Conservation (phyloP, 2,329 filamentous ascomycete species). For the Arthrobotrys conoides region DNA sequence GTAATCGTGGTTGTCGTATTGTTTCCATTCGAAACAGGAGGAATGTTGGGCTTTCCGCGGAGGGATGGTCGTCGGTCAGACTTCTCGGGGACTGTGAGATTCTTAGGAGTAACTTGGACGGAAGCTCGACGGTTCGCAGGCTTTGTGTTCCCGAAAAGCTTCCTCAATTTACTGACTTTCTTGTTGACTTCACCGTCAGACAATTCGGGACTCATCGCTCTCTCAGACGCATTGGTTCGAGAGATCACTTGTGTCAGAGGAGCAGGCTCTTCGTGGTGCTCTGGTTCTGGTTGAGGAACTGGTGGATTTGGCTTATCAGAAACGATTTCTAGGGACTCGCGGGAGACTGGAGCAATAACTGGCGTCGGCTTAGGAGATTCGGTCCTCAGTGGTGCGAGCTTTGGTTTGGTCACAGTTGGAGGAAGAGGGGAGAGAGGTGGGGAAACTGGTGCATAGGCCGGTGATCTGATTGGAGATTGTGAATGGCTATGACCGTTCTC, state of each 20-base stretch:
- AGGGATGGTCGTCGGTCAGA: slow-evolving; percentile 53
- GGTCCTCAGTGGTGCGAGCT: slow-evolving; percentile 15
- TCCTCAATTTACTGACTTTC: slow-evolving; percentile 60
- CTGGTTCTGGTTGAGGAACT: slow-evolving; percentile 62
- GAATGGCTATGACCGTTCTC: slow-evolving; percentile 45
- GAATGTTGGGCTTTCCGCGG: slow-evolving; percentile 34
- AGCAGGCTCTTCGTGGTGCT: slow-evolving; percentile 58
- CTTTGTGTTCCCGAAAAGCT: slow-evolving; percentile 43
- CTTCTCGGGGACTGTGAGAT: slow-evolving; percentile 39
- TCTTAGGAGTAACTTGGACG: slow-evolving; percentile 47
- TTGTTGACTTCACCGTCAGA: slow-evolving; percentile 62
- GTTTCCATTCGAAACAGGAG: slow-evolving; percentile 35
- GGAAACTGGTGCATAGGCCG: slow-evolving; percentile 18
- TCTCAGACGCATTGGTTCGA: slow-evolving; percentile 51
- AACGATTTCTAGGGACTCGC: slow-evolving; percentile 45
- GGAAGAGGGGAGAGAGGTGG: slow-evolving; percentile 18
- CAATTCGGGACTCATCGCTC: slow-evolving; percentile 65
- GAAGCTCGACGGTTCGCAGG: slow-evolving; percentile 47
- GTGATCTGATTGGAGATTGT: slow-evolving; percentile 35
- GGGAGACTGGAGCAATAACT: slow-evolving; percentile 16
- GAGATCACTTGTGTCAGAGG: slow-evolving; percentile 42
- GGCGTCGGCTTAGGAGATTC: slow-evolving; percentile 25
- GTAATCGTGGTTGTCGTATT: slow-evolving; percentile 4
- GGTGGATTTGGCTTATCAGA: slow-evolving; percentile 57
- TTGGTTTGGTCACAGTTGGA: slow-evolving; percentile 33